Conservation (phyloP, 768 basidiomycete genomes). For the Calocybe gangraenosa region DNA sequence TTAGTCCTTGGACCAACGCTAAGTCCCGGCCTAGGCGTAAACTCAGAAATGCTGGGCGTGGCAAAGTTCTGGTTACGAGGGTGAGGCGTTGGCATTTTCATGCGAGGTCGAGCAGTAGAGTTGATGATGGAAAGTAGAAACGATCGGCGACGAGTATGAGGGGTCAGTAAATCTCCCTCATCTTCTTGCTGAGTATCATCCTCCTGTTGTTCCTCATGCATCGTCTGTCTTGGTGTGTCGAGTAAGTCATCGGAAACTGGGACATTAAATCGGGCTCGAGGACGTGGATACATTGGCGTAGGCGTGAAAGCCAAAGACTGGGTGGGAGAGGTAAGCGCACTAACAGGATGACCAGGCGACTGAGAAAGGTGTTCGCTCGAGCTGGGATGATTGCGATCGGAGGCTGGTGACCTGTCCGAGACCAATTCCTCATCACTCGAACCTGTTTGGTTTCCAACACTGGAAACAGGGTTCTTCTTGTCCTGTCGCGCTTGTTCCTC, state of each 20-base stretch:
- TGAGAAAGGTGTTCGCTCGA: constrained; percentile 17
- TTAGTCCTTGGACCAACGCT: constrained; percentile 25
- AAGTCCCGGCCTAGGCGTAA: constrained; percentile 32
- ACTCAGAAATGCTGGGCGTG: constrained; percentile 28
- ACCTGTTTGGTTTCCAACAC: constrained; percentile 14
- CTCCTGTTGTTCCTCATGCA: constrained; percentile 17
- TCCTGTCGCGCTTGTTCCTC: constrained; percentile 9
- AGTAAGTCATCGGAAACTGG: constrained; percentile 39
- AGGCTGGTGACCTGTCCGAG: constrained; percentile 29
- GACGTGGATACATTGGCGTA: constrained; percentile 60
- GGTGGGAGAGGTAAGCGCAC: constrained; percentile 50
- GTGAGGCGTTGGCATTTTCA: constrained; percentile 63
- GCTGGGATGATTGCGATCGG: constrained; percentile 15
- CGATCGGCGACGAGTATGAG: constrained; percentile 68
- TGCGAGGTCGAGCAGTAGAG: constrained; percentile 71
- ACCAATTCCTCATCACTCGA: constrained; percentile 57
- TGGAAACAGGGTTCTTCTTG: constrained; percentile 11
- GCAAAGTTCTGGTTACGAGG: constrained; percentile 34
- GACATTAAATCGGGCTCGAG: constrained; percentile 58
- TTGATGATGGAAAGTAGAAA: constrained; percentile 84
- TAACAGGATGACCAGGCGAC: constrained; percentile 34
- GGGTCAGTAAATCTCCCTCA: constrained; percentile 52
- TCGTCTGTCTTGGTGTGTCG: constrained; percentile 29
- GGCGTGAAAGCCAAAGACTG: constrained; percentile 61
- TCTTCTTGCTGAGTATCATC: constrained; percentile 16